Evolutionary conservation across 176 grass and related monocot species (phyloP).

Genomic region (Oryza longistaminata): DNA sequence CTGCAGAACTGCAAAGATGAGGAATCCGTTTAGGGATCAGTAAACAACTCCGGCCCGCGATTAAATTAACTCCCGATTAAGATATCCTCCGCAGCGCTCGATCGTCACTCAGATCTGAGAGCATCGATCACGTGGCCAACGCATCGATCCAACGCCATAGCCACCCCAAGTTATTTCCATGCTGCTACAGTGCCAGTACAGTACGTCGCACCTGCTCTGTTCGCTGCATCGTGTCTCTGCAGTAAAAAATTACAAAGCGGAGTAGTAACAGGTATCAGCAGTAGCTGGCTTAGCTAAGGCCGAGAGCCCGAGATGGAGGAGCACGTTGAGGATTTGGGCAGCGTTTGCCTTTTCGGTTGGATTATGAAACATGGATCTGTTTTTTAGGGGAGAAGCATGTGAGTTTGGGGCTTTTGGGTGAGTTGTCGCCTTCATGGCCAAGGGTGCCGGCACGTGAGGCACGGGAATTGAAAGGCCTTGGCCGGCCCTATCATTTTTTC

Average conservation of each 20-base stretch:
- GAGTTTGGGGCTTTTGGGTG: slow-evolving; percentile 39
- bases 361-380: slow-evolving; percentile 47
- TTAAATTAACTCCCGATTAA: slow-evolving; percentile 10
- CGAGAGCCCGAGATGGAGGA: background rate
- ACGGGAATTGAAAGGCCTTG: background rate
- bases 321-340: background rate
- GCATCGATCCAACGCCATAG: slow-evolving; percentile 4
- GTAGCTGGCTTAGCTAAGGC: background rate
- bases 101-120: slow-evolving; percentile 35
- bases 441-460: slow-evolving; percentile 42
- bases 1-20: slow-evolving; percentile 37
- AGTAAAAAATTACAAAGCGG: slow-evolving; percentile 1
- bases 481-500: background rate
- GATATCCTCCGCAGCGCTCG: background rate
- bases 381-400: slow-evolving; percentile 45
- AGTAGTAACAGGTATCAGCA: background rate
- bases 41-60: slow-evolving; percentile 26
- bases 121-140: slow-evolving; percentile 52
- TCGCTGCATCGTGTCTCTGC: background rate
- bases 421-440: slow-evolving; percentile 46
- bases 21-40: slow-evolving; percentile 52
- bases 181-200: background rate
- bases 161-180: slow-evolving; percentile 8
- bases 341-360: slow-evolving; percentile 18
- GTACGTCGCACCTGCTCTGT: slow-evolving; percentile 4